phyloP scores from a whole-genome alignment of 768 basidiomycete genomes.

The Chalciporus chontae region DNA sequence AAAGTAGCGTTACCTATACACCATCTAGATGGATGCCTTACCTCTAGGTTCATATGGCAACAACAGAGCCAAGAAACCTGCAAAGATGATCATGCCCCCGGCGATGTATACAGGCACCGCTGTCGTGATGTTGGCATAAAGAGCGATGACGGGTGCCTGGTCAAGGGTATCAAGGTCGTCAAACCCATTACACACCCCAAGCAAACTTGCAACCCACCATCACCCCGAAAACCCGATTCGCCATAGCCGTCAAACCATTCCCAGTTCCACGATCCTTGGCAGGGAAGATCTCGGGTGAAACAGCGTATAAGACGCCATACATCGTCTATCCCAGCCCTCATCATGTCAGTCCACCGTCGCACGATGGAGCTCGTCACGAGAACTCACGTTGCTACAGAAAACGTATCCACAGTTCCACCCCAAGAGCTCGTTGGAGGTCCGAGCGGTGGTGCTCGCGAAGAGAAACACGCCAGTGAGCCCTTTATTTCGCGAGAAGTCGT shows the following conservation, averaged over 20 bases:
- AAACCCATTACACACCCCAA: neutral
- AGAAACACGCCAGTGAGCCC: conserved; percentile 74
- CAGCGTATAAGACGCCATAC: conserved; percentile 72
- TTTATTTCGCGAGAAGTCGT: conserved; percentile 45
- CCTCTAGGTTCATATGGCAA: conserved; percentile 75
- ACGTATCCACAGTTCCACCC: conserved; percentile 80
- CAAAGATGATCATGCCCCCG: conserved; percentile 58
- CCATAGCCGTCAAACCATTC: conserved; percentile 59
- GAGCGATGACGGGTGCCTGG: conserved; percentile 68
- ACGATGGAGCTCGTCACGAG: neutral
- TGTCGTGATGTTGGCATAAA: conserved; percentile 62
- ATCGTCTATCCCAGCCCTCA: conserved; percentile 44
- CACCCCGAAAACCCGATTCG: conserved; percentile 63
- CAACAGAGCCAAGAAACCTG: conserved; percentile 56
- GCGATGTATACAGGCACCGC: conserved; percentile 71
- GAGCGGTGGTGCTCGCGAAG: conserved; percentile 71
- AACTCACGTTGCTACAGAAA: conserved; percentile 56
- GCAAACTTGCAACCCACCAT: conserved; percentile 43
- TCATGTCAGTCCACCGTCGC: neutral
- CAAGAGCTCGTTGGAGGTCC: conserved; percentile 61
- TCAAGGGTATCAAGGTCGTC: neutral
- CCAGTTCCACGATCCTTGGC: conserved; percentile 74
- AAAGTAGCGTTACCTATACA: neutral
- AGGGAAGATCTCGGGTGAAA: conserved; percentile 68
- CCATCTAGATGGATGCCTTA: conserved; percentile 57